These are phyloP conservation scores for Quercus cerris DNA, from an alignment of 306 rosid genomes.

Conservation along the genomic window DNA sequence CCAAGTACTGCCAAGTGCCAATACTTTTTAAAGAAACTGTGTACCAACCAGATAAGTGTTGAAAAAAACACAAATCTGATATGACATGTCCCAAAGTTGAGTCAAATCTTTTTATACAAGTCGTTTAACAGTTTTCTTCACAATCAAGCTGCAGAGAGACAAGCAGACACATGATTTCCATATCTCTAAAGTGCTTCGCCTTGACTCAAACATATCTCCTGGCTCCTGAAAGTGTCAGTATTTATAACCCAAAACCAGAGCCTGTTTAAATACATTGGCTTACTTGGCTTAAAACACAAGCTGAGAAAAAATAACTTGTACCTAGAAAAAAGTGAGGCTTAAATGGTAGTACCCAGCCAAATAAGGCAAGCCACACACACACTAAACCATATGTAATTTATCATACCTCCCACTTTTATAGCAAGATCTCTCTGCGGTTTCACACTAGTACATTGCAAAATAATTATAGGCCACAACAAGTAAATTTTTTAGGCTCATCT, in stretches of 20 bases:
- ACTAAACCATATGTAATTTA: not conserved
- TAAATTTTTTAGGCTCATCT: not conserved
- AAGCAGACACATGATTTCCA: not conserved
- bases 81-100: not conserved
- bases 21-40: not conserved
- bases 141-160: not conserved
- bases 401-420: not conserved
- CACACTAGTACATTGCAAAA: not conserved
- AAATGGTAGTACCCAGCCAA: no score
- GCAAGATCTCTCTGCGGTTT: not conserved
- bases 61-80: not conserved
- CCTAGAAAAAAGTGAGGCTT: no score
- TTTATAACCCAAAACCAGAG: not conserved
- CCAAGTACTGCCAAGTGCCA: not conserved
- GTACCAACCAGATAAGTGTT: not conserved
- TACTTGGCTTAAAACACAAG: no score
- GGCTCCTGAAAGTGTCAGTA: not conserved
- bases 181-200: not conserved
- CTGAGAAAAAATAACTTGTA: no score
- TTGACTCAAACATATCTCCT: not conserved
- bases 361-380: no score
- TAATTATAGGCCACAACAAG: not conserved
- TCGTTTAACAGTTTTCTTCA: not conserved
- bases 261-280: no score
- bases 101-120: not conserved